Percentiles rank a stretch among this genome's conserved stretches.
Conservation (phyloP, 2,329 filamentous ascomycete genomes). For the Microcyclospora tardicrescens region DNA sequence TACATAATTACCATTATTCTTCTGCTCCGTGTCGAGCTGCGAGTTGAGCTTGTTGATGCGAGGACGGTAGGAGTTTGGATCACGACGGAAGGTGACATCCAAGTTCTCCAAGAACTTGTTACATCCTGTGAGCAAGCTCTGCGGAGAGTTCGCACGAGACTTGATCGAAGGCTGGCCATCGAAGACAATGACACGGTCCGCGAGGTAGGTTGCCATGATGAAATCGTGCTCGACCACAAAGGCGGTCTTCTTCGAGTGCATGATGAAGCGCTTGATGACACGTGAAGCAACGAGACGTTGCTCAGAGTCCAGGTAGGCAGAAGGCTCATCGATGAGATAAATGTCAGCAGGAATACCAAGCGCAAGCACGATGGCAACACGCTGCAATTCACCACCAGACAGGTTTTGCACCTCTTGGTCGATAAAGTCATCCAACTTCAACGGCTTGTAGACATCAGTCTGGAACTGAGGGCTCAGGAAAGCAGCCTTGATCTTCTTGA, state of each 20-base stretch:
- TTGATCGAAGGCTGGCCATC: slow-evolving; percentile 85
- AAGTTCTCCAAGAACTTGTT: slow-evolving; percentile 94
- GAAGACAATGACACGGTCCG: slow-evolving; percentile 96
- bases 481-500: slow-evolving; percentile 97
- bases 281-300: slow-evolving; percentile 95
- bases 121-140: slow-evolving; percentile 88
- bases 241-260: slow-evolving; percentile 99
- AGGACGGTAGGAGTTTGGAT: slow-evolving; percentile 88
- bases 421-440: slow-evolving; percentile 97
- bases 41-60: slow-evolving; percentile 97
- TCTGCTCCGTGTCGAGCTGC: slow-evolving; percentile 97
- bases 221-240: slow-evolving; percentile 99
- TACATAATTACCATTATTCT: slow-evolving; percentile 81
- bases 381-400: slow-evolving; percentile 97
- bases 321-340: slow-evolving; percentile 96
- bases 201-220: slow-evolving; percentile 77
- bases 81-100: slow-evolving; percentile 95
- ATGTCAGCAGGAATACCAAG: slow-evolving; percentile 93
- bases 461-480: slow-evolving; percentile 98
- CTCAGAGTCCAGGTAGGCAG: slow-evolving; percentile 94
- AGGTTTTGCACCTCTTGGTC: slow-evolving; percentile 99
- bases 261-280: slow-evolving; percentile 99
- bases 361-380: slow-evolving; percentile 95
- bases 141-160: slow-evolving; percentile 75
- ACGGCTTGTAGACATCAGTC: slow-evolving; percentile 98